Evolutionary conservation across 768 basidiomycete species (phyloP), one percentile per base, ranked within the genome.

Genomic region (Fomitopsis pulvina): DNA sequence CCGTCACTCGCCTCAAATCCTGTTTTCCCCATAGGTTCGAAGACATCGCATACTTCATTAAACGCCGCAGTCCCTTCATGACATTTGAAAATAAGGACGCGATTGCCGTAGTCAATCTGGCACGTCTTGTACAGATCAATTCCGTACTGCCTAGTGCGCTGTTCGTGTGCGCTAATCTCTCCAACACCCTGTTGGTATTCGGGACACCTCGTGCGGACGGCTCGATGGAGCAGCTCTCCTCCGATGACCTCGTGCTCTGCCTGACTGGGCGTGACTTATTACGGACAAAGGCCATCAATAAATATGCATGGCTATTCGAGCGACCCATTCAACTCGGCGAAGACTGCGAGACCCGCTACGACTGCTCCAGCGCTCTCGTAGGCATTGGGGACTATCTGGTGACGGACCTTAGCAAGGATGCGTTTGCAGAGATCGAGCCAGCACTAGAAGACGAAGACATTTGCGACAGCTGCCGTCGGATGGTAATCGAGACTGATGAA

Each of bases 81-180:
- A 21, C n/a, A 21, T 14, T 42, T 16, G 11, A 4, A 2, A 25
- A n/a, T 3, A 32, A 6, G 11, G 24, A 41, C 25, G 49, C 47
- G 4, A 40, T 48, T 18, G 18, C 4, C 6, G 47, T 44, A 7
- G 42, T 57, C 27, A 57, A 53, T 34, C 40, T 52, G 32, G 51
- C 55, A 3, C 45, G 45, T 22, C 32, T 50, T 5, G 52, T 49
- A 12, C 34, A 50, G 26, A 52, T 49, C 5, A 22, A 43, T 18
- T 47, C 55, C 22, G 47, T 56, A 20, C 51, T 56, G 8, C 55
- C 55, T 4, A 16, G 41, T 2, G 51, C 48, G 2, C 38, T 56
- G 16, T 28, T 7, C 12, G 20, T 18, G n/a, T 56, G 52, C 32
- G 10, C 25, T 22, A 10, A 26, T 8, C 14, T 42, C 16, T 11